phyloP scores from a whole-genome alignment of 495 filamentous ascomycete genomes.

The Neurospora intermedia region DNA sequence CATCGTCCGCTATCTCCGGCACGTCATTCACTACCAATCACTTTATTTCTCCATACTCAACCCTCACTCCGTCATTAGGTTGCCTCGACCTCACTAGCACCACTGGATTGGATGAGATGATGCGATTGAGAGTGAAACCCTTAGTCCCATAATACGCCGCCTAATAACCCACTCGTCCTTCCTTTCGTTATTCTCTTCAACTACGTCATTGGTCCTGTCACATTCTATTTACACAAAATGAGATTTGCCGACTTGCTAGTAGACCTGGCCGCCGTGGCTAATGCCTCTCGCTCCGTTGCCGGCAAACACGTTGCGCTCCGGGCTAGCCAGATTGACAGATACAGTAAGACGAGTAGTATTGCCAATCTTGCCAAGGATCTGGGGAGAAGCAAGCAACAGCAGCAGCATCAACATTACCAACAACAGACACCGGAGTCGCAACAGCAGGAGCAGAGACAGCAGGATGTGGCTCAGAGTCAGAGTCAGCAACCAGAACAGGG shows the following conservation, averaged over 20 bases:
- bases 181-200: neutral
- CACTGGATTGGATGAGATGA: neutral
- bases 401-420: neutral
- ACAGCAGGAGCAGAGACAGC: neutral
- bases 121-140: neutral
- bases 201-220: neutral
- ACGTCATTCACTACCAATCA: neutral
- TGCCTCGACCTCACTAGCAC: neutral
- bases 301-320: constrained; percentile 72
- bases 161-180: neutral
- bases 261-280: constrained; percentile 68
- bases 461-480: neutral
- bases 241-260: constrained; percentile 47
- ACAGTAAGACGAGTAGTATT: constrained; percentile 64
- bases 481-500: neutral
- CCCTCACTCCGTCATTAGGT: neutral
- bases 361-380: constrained; percentile 44
- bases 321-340: constrained; percentile 66
- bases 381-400: neutral
- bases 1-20: neutral
- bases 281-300: constrained; percentile 66
- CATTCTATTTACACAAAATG: constrained; percentile 15
- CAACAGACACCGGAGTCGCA: neutral
- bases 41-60: neutral
- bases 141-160: neutral